Conservation (phyloP, 352 stramenopile species). For the Pythium dissotocum region DNA sequence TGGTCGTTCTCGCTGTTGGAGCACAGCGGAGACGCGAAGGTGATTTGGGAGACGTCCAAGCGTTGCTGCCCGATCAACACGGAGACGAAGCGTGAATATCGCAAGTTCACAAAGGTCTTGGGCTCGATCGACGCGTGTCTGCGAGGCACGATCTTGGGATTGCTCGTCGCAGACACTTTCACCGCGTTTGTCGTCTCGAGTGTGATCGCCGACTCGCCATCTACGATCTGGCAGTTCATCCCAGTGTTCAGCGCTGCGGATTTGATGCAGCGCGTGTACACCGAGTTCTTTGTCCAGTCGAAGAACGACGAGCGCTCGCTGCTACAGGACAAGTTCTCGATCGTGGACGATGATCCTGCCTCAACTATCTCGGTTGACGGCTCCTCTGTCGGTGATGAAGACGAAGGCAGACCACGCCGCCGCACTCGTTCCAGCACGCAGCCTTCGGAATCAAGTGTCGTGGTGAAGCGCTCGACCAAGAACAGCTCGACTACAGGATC, state of each 20-base stretch:
- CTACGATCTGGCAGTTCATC: slow-evolving; percentile 77
- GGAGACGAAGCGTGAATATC: slow-evolving; percentile 85
- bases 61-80: slow-evolving; percentile 83
- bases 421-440: slow-evolving; percentile 16
- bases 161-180: slow-evolving; percentile 84
- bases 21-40: slow-evolving; percentile 82
- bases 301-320: slow-evolving; percentile 61
- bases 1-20: slow-evolving; percentile 88
- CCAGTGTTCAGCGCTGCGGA: slow-evolving; percentile 82
- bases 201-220: slow-evolving; percentile 65
- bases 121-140: slow-evolving; percentile 84
- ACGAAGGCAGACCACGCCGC: not conserved
- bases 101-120: slow-evolving; percentile 88
- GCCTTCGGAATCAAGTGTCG: not conserved
- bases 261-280: slow-evolving; percentile 71
- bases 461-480: not conserved
- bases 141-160: slow-evolving; percentile 76
- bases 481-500: not conserved
- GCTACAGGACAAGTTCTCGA: slow-evolving; percentile 71
- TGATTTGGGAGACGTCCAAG: slow-evolving; percentile 88
- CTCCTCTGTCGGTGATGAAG: not conserved
- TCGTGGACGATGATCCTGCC: slow-evolving; percentile 8
- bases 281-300: slow-evolving; percentile 72
- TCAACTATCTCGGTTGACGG: not conserved
- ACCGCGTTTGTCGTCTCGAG: slow-evolving; percentile 87